Conservation (phyloP, 2,329 filamentous ascomycete genomes). For the Calonectria pteridis region DNA sequence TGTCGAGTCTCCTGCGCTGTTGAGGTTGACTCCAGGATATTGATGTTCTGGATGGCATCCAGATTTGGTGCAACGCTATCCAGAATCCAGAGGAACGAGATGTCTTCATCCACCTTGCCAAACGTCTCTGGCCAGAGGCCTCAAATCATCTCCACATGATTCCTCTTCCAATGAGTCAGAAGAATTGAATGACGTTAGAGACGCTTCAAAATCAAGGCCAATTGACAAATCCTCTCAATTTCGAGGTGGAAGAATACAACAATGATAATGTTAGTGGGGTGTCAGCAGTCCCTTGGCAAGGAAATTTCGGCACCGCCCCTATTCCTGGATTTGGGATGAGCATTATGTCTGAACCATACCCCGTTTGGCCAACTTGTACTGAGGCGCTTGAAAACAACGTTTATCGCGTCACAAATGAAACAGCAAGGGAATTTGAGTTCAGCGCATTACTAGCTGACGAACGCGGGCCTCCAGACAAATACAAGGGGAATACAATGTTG, state of each 20-base stretch:
- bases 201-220: not conserved
- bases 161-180: not conserved
- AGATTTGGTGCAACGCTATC: slow-evolving; percentile 31
- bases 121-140: slow-evolving; percentile 35
- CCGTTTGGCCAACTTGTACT: not conserved
- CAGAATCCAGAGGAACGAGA: slow-evolving; percentile 13
- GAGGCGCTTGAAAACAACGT: not conserved
- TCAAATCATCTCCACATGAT: slow-evolving; percentile 20
- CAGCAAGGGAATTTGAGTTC: not conserved
- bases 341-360: not conserved
- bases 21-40: not conserved
- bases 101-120: slow-evolving; percentile 20
- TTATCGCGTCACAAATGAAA: not conserved
- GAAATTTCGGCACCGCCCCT: too few relatives aligned
- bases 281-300: not conserved
- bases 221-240: not conserved
- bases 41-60: slow-evolving; percentile 29
- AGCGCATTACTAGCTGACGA: not conserved
- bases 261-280: not conserved
- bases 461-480: not conserved
- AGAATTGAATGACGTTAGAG: not conserved
- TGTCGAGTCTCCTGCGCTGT: slow-evolving; percentile 16
- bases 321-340: not conserved
- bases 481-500: not conserved
- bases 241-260: not conserved